phyloP scores from a whole-genome alignment of 768 basidiomycete genomes.

The Fibroporia radiculosa region DNA sequence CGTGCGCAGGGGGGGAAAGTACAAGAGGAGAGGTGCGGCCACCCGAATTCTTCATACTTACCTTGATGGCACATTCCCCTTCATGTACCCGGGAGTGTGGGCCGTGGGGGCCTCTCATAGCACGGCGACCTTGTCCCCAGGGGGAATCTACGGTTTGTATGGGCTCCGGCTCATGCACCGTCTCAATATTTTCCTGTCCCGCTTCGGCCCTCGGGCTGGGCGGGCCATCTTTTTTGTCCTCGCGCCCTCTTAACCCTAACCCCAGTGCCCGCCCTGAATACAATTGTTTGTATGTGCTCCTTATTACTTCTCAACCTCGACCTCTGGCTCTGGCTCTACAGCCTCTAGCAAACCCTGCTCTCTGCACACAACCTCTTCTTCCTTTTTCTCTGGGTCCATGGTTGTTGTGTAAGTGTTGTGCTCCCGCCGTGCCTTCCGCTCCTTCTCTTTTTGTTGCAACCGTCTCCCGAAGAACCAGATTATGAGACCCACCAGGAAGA shows the following conservation, averaged over 20 bases:
- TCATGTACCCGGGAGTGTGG: constrained; percentile 30
- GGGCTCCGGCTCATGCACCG: constrained; percentile 38
- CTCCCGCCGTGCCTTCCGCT: neutral
- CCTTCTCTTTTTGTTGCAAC: neutral
- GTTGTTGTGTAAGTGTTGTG: neutral
- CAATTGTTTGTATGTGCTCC: neutral
- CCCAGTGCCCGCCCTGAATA: constrained; percentile 6
- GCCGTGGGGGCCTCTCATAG: constrained; percentile 35
- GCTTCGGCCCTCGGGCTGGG: constrained; percentile 47
- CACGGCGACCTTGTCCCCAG: constrained; percentile 51
- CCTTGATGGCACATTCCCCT: constrained; percentile 29
- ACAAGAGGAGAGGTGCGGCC: constrained; percentile 12
- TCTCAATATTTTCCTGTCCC: constrained; percentile 40
- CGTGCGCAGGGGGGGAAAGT: constrained; percentile 18
- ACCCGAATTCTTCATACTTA: constrained; percentile 23
- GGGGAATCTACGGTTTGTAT: constrained; percentile 40
- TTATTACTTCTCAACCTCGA: too few species aligned
- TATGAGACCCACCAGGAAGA: neutral
- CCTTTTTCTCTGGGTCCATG: neutral
- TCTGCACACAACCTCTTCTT: too few species aligned
- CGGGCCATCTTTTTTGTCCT: constrained; percentile 32
- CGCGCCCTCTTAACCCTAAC: constrained; percentile 23
- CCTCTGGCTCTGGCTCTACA: neutral
- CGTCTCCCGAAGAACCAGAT: neutral
- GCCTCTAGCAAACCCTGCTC: too few species aligned